These are phyloP conservation scores for Claviceps quebecensis DNA, from an alignment of 2,329 filamentous ascomycete genomes.

Conservation along the genomic window DNA sequence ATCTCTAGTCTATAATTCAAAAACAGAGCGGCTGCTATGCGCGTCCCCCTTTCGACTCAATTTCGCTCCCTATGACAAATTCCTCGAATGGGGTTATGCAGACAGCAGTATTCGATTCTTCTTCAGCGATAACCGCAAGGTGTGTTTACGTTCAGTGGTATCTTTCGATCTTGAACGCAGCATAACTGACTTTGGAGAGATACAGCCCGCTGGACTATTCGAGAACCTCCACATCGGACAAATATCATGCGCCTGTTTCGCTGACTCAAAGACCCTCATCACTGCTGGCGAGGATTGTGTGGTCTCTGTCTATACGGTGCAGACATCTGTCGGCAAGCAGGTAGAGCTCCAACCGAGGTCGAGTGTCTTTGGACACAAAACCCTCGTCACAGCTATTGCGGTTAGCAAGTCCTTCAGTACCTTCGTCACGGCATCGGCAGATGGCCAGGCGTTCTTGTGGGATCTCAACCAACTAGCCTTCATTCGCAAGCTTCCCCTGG, in stretches of 20 bases:
- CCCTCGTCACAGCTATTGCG: conserved; percentile 66
- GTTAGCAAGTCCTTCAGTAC: conserved; percentile 81
- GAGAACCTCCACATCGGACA: conserved; percentile 91
- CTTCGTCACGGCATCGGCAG: conserved; percentile 67
- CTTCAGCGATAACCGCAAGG: conserved; percentile 66
- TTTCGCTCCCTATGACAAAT: conserved; percentile 83
- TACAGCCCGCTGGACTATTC: conserved; percentile 61
- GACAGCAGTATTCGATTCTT: conserved; percentile 91
- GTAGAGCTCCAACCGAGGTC: conserved; percentile 69
- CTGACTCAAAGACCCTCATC: conserved; percentile 79
- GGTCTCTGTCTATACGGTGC: conserved; percentile 67
- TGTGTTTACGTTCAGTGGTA: conserved; percentile 16
- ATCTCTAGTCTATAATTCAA: conserved; percentile 63
- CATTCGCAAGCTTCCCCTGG: conserved; percentile 55
- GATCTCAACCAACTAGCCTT: conserved; percentile 85
- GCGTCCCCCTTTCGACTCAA: conserved; percentile 76
- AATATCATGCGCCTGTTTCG: conserved; percentile 69
- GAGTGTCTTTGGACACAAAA: conserved; percentile 81
- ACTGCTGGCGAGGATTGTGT: conserved; percentile 90
- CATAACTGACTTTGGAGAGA: conserved; percentile 13
- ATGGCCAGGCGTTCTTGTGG: conserved; percentile 81
- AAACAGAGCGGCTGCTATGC: conserved; percentile 70
- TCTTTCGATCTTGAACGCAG: background rate
- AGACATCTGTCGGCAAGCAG: conserved; percentile 46
- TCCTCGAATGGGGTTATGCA: conserved; percentile 89